Evolutionary conservation across 371 early-diverging fungal species (phyloP), one percentile per base, ranked within the genome.

Genomic region (Rhizopus arrhizus): DNA sequence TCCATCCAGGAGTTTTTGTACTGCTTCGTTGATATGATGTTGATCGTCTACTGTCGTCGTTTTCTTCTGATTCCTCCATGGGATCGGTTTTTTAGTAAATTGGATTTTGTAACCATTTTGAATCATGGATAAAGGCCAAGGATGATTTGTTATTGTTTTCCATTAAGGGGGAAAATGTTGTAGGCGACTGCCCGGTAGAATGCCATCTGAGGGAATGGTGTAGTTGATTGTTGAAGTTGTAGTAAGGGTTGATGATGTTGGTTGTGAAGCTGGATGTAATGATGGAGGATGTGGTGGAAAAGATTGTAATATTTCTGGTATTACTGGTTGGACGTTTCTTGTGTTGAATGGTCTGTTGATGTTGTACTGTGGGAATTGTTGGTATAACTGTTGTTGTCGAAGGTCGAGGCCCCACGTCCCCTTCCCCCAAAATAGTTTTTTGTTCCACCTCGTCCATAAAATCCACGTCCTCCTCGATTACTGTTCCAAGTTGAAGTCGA

Each of bases 371-470:
- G 48, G 3, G 5, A 48, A 48, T 48, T 5, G 29, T 48, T 48
- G 48, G 48, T 5, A 28, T 22, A 48, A 12, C 28, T 48, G 42
- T 29, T 51, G 58, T 49, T 40, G 51, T 58, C 11, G 43, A 41
- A 51, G 51, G 58, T 41, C 42, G 58, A 33, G 58, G 4, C 33
- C 58, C 58, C 58, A 58, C 58, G 51, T 58, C 58, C 58, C 58
- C 58, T 3, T 51, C 58, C 58, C 42, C 58, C 58, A 58, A 15
- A 51, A 29, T 45, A 58, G 59, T 58, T 58, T 51, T 58, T 58
- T 50, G 41, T 8, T 40, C 40, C 40, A 22, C 51, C 51, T 51
- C 52, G n/a, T 38, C 52, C 33, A 42, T 2, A 33, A 9, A 0
- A 58, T 38, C 59, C 52, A 41, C 59, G 41, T 58, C 59, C 59